Conservation (phyloP, 106 monocot genomes). For the Dioscorea zingiberensis region DNA sequence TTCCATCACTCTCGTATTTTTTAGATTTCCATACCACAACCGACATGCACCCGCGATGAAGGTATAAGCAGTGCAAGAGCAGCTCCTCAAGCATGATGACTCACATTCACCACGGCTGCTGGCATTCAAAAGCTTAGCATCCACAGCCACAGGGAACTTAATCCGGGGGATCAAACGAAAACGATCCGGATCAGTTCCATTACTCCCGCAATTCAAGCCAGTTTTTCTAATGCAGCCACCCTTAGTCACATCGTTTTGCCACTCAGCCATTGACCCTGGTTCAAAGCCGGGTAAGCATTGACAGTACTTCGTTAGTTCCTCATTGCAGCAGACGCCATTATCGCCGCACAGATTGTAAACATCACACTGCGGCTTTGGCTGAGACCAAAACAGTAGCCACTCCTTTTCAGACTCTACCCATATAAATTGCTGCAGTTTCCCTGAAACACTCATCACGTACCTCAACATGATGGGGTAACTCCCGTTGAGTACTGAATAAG, state of each 20-base stretch:
- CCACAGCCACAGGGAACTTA: neutral
- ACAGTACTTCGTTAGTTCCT: neutral
- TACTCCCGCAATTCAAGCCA: slow-evolving; percentile 3
- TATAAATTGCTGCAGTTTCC: neutral
- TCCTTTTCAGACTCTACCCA: neutral
- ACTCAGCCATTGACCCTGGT: slow-evolving; percentile 2
- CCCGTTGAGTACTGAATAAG: neutral
- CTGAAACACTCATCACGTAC: neutral
- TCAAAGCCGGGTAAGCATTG: slow-evolving; percentile 14
- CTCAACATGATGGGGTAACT: neutral
- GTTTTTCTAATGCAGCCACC: slow-evolving; percentile 18
- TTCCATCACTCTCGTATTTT: neutral
- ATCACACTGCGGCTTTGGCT: slow-evolving; percentile 1
- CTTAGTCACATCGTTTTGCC: neutral
- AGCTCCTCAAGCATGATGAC: slow-evolving; percentile 2
- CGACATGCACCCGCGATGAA: neutral
- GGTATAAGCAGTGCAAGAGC: slow-evolving; percentile 24
- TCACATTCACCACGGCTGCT: neutral
- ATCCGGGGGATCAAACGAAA: slow-evolving; percentile 5
- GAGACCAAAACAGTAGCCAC: neutral
- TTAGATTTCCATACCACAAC: slow-evolving; percentile 18
- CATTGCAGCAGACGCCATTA: slow-evolving; percentile 19
- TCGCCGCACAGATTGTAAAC: slow-evolving; percentile 11
- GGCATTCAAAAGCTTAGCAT: neutral
- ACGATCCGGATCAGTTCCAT: slow-evolving; percentile 1